These are phyloP conservation scores for Fusarium sp. DNA, from an alignment of 2,329 filamentous ascomycete genomes.

Conservation along the genomic window DNA sequence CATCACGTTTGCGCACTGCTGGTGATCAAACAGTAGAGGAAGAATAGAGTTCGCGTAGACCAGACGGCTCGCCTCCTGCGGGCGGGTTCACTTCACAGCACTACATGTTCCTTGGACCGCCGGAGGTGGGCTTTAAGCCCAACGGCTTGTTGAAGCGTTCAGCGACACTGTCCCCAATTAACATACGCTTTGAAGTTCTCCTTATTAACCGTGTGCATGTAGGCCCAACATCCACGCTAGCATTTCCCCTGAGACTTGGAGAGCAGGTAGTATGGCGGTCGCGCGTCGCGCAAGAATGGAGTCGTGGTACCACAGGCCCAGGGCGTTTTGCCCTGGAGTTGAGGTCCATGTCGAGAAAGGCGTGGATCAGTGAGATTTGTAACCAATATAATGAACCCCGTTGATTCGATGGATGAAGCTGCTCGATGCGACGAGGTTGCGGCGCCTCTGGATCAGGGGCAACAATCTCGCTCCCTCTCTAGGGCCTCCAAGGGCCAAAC, in stretches of 20 bases:
- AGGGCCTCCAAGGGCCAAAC: neutral
- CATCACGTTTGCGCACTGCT: constrained; percentile 35
- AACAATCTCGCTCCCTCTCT: neutral
- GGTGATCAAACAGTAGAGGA: constrained; percentile 12
- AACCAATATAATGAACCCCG: neutral
- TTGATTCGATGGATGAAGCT: neutral
- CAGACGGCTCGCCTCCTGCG: constrained; percentile 7
- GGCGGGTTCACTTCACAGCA: neutral
- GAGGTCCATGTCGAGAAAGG: constrained; percentile 34
- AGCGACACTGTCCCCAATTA: constrained; percentile 24
- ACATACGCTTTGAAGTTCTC: constrained; percentile 28
- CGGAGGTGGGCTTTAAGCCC: neutral
- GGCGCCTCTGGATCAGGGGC: constrained; percentile 24
- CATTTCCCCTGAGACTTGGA: constrained; percentile 7
- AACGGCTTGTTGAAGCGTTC: constrained; percentile 4
- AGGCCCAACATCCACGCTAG: constrained; percentile 4
- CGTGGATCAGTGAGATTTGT: neutral
- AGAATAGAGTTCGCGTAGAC: neutral
- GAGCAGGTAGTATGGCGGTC: constrained; percentile 8
- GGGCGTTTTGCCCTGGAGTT: constrained; percentile 38
- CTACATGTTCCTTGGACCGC: neutral
- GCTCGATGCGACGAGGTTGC: constrained; percentile 28
- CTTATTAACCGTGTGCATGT: constrained; percentile 16
- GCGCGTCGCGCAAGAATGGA: constrained; percentile 19
- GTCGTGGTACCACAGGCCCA: constrained; percentile 2